Conservation (phyloP, 1,284 basidiomycete genomes). For the Pyrrhoderma lamaoense region DNA sequence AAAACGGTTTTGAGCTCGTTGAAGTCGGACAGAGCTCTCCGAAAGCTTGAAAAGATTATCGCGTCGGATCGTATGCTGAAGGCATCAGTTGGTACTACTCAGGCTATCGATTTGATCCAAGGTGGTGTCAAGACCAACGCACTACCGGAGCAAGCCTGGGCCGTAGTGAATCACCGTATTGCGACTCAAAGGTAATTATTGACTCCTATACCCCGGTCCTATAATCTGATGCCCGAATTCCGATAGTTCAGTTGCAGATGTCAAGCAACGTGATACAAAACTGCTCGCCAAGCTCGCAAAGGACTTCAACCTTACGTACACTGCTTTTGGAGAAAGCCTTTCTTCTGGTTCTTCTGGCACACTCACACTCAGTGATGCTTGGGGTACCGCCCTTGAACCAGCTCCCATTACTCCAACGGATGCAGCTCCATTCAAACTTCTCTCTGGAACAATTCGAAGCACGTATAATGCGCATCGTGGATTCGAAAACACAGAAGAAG, state of each 20-base stretch:
- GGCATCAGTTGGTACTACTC: slow-evolving; percentile 44
- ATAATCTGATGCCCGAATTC: no score
- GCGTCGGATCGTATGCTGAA: slow-evolving; percentile 27
- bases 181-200: slow-evolving; percentile 35
- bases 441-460: slow-evolving; percentile 45
- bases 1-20: slow-evolving; percentile 31
- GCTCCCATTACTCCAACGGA: slow-evolving; percentile 46
- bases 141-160: slow-evolving; percentile 46
- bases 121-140: slow-evolving; percentile 61
- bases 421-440: slow-evolving; percentile 39
- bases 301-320: slow-evolving; percentile 39
- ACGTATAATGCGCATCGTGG: slow-evolving; percentile 32
- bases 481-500: slow-evolving; percentile 20
- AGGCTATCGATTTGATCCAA: slow-evolving; percentile 50
- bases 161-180: slow-evolving; percentile 48
- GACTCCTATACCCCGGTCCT: slow-evolving; percentile 17
- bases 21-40: slow-evolving; percentile 36
- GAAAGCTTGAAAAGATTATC: slow-evolving; percentile 34
- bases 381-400: slow-evolving; percentile 41
- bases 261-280: slow-evolving; percentile 35
- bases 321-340: slow-evolving; percentile 33
- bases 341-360: slow-evolving; percentile 29
- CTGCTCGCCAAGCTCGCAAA: slow-evolving; percentile 37
- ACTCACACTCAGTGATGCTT: slow-evolving; percentile 37
- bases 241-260: slow-evolving; percentile 36